Evolutionary conservation across 768 basidiomycete species (phyloP), one percentile per base, ranked within the genome.

Genomic region (Calocera cornea): DNA sequence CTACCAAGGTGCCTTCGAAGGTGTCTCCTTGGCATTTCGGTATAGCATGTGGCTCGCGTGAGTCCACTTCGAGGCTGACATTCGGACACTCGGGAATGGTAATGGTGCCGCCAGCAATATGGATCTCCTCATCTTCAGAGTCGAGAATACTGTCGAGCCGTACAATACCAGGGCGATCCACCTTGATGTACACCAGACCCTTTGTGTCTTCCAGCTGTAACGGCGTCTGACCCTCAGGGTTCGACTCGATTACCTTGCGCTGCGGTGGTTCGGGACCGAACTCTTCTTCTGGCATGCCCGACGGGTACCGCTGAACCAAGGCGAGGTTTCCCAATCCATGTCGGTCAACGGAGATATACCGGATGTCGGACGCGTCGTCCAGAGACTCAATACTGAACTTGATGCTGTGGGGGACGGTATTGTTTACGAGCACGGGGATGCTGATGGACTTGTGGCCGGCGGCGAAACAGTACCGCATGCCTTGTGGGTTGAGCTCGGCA

Each of bases 341-440:
- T 69, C 8, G 68, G n/a, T 68, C 50, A 7, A 68, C 27, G 24
- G 40, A 34, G 47, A 64, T 47, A 63, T 70, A 67, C n/a, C 24
- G 29, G 33, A 66, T 44, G 60, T 67, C 65, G 36, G 60, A 36
- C 65, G 68, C 36, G 34, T 80, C 77, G 11, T 80, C 86, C 29
- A 94, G 81, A 0, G 90, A 85, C 0, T 85, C 83, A 8, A 93
- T 75, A 2, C 86, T 86, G 74, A 95, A 97, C 67, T 81, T 83
- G 64, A 97, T 77, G 65, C 82, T 81, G 14, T 81, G 80, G 2
- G 91, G 83, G n/a, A 81, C 81, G 10, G 95, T 93, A 76, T 95
- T 95, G 79, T 97, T 97, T 75, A 97, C 83, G 50, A 95, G 81
- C 36, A 97, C 77, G 0, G 95, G 95, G 60, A 97, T 78, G 65